Conservation (phyloP, 768 basidiomycete species). For the Pleurotus djamor region DNA sequence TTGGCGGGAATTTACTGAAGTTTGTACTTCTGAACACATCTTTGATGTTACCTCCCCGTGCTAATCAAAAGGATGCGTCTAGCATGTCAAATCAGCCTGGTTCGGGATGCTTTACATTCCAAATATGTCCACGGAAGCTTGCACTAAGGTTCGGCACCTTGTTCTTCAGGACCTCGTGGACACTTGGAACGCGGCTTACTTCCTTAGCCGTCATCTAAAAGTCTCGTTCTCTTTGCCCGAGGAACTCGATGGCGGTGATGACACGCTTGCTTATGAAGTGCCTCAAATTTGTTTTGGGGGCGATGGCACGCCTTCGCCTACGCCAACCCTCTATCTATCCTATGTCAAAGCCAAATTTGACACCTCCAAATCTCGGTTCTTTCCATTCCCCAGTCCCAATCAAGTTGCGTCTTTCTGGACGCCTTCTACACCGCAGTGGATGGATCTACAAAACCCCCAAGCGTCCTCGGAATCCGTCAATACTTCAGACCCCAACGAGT, state of each 20-base stretch:
- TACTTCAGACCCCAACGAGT: background rate
- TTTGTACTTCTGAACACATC: background rate
- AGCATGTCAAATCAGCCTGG: background rate
- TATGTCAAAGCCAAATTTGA: background rate
- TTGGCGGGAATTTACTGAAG: background rate
- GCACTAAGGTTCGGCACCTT: background rate
- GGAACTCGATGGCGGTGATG: background rate
- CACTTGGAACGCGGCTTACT: background rate
- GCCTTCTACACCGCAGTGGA: background rate
- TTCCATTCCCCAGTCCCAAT: background rate
- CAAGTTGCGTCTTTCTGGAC: background rate
- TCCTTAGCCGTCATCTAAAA: background rate
- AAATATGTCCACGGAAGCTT: background rate
- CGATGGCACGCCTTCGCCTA: background rate
- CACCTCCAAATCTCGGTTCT: background rate
- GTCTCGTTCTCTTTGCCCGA: background rate
- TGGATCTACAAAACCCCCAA: background rate
- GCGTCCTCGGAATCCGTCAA: background rate
- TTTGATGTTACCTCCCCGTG: background rate
- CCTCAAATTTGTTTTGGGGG: background rate
- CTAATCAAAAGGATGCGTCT: background rate
- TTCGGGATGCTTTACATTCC: background rate
- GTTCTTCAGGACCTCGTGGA: background rate
- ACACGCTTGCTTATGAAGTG: background rate
- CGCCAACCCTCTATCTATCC: background rate